Percentiles rank a stretch among this genome's conserved stretches.
These are phyloP conservation scores for Quercus lobata DNA, from an alignment of 331 rosid genomes.

Conservation along the genomic window DNA sequence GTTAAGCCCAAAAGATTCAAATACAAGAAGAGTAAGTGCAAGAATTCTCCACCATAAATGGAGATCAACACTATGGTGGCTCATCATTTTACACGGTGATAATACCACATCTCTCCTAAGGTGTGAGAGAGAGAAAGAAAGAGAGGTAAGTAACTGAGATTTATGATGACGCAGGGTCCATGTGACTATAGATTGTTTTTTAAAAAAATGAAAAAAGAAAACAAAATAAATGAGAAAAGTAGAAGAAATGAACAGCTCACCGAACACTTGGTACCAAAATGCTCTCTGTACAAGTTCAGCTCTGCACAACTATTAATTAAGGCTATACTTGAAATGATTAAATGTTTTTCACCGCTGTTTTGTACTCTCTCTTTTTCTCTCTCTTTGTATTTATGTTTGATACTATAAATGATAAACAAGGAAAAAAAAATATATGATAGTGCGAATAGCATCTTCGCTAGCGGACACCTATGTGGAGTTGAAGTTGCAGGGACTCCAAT, in stretches of 20 bases:
- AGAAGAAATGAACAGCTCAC: slow-evolving; percentile 37
- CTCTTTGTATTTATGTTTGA: background rate
- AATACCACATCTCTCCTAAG: slow-evolving; percentile 33
- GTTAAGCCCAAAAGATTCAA: slow-evolving; percentile 38
- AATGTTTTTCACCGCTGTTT: background rate
- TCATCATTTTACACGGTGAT: slow-evolving; percentile 43
- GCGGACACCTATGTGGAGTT: slow-evolving; percentile 40
- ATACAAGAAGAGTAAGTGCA: slow-evolving; percentile 7
- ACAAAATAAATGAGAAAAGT: background rate
- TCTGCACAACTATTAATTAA: slow-evolving; percentile 17
- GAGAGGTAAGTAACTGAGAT: slow-evolving; percentile 22
- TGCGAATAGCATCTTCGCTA: slow-evolving; percentile 42
- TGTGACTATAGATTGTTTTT: slow-evolving; percentile 22
- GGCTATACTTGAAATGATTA: slow-evolving; percentile 31
- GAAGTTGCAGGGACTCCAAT: background rate
- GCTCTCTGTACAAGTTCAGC: slow-evolving; percentile 4
- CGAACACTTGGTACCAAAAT: slow-evolving; percentile 36
- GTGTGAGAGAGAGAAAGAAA: background rate
- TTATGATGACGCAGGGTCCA: slow-evolving; percentile 43
- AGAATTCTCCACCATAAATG: slow-evolving; percentile 27
- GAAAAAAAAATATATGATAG: background rate
- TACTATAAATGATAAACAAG: background rate
- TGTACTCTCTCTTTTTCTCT: background rate
- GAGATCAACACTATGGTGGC: slow-evolving; percentile 16
- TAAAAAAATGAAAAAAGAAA: background rate